Base-by-base conservation (phyloP, 2,329 filamentous ascomycete genomes). In the Colletotrichum neosansevieriae region DNA sequence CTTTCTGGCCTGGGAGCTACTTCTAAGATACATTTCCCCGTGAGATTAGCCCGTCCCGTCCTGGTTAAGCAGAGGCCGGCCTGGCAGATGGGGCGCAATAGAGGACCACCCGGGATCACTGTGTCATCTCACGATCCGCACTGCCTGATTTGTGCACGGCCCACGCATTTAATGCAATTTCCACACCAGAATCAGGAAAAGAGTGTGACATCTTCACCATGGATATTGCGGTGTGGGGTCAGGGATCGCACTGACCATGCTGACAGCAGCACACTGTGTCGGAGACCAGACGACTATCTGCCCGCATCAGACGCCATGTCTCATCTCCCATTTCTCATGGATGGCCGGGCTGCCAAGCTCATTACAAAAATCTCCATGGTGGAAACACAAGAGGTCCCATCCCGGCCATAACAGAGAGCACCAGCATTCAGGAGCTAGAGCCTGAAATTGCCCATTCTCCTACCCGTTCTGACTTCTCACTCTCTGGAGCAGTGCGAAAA, bases 21-120 rank as follows among this genome's bases (percentile, higher is more conserved):
- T 32, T 53, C n/a, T n/a, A n/a, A n/a, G n/a, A n/a, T n/a, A n/a
- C n/a, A n/a, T 78, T 79, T 74, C 66, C 69, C 72, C 70, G 75
- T 75, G 78, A 83, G 80, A 83, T 83, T 82, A 82, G 74, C 77
- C 77, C 77, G 74, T 73, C 70, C 67, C 58, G 58, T 58, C 58
- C 59, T 47, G 67, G 70, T 69, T 62, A 69, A 69, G 67, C 63
- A 69, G 17, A 44, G 62, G 38, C 58, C 53, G n/a, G 56, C 63
- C 53, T 71, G 69, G 67, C 71, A 68, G 73, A 75, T 76, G 71
- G 54, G 44, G 38, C 56, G 53, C 67, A 75, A 72, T 81, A 80
- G 72, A 67, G 63, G 57, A 51, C 4, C 24, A 13, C 24, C 15
- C 29, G 63, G 56, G 58, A 75, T 73, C 75, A 53, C 32, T 53